Conservation (phyloP, 305 asterid species). For the Withania somnifera region DNA sequence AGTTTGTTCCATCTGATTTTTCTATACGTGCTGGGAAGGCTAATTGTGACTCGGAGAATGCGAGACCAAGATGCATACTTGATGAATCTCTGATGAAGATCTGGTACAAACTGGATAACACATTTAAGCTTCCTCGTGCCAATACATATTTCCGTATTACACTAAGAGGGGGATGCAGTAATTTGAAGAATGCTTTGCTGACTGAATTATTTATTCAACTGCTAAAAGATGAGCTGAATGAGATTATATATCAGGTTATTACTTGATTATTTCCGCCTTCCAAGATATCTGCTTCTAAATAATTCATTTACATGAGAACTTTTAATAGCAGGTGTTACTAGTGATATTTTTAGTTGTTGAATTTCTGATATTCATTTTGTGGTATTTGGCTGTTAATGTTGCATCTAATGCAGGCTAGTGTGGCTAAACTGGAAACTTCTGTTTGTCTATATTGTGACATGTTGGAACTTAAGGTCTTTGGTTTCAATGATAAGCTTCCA, state of each 20-base stretch:
- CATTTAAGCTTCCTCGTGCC: constrained; percentile 92
- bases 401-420: constrained; percentile 65
- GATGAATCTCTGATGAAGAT: constrained; percentile 72
- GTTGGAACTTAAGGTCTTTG: constrained; percentile 89
- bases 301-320: neutral
- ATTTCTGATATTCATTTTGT: constrained; percentile 7
- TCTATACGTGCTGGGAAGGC: constrained; percentile 51
- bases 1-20: constrained; percentile 85
- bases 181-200: constrained; percentile 57
- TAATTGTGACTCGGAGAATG: constrained; percentile 30
- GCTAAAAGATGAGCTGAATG: constrained; percentile 93
- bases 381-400: neutral
- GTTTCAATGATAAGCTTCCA: constrained; percentile 93
- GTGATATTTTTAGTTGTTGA: constrained; percentile 9
- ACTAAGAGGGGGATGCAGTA: constrained; percentile 69
- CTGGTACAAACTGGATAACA: constrained; percentile 90
- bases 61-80: constrained; percentile 64
- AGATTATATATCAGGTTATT: constrained; percentile 83
- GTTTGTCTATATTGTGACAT: constrained; percentile 79
- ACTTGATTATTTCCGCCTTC: constrained; percentile 6
- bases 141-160: constrained; percentile 87
- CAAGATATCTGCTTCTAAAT: neutral
- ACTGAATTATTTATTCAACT: constrained; percentile 74
- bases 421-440: constrained; percentile 87
- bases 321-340: neutral